These are phyloP conservation scores for Fusarium sp. DNA, from an alignment of 2,329 filamentous ascomycete genomes.

Conservation along the genomic window DNA sequence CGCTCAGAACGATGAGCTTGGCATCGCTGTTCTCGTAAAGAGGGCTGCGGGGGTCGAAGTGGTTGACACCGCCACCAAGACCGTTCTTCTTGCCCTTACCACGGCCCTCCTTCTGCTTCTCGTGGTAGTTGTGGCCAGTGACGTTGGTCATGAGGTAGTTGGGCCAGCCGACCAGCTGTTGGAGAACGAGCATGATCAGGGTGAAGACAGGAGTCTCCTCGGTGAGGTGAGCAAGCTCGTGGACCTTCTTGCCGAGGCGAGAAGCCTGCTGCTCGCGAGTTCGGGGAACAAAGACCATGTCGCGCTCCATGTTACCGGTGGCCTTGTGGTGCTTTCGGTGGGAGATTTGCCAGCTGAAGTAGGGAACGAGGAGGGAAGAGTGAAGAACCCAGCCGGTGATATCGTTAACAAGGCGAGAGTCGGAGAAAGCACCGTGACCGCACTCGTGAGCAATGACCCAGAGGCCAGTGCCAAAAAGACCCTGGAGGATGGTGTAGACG, in stretches of 20 bases:
- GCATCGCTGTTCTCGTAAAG: slow-evolving; percentile 93
- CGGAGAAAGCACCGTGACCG: slow-evolving; percentile 95
- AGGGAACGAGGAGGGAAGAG: slow-evolving; percentile 89
- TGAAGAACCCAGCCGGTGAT: slow-evolving; percentile 92
- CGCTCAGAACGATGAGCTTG: slow-evolving; percentile 86
- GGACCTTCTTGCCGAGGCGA: slow-evolving; percentile 77
- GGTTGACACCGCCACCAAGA: slow-evolving; percentile 84
- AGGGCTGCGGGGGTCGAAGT: slow-evolving; percentile 90
- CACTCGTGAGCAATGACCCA: slow-evolving; percentile 99
- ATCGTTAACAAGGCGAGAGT: slow-evolving; percentile 92
- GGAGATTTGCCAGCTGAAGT: slow-evolving; percentile 99
- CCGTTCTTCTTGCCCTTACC: slow-evolving; percentile 94
- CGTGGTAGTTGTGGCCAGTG: slow-evolving; percentile 95
- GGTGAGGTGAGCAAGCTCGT: slow-evolving; percentile 88
- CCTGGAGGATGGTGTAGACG: slow-evolving; percentile 83
- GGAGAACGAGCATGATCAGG: slow-evolving; percentile 76
- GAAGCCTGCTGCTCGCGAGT: slow-evolving; percentile 85
- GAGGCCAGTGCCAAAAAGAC: slow-evolving; percentile 90
- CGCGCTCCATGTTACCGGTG: slow-evolving; percentile 94
- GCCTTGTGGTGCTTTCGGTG: slow-evolving; percentile 99
- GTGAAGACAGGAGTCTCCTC: slow-evolving; percentile 95
- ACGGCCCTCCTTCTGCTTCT: slow-evolving; percentile 90
- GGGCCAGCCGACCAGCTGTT: slow-evolving; percentile 95
- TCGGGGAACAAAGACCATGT: slow-evolving; percentile 99
- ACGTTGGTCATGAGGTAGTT: slow-evolving; percentile 92